Conservation (phyloP, 768 basidiomycete genomes). For the Termitomyces bulborhizus region DNA sequence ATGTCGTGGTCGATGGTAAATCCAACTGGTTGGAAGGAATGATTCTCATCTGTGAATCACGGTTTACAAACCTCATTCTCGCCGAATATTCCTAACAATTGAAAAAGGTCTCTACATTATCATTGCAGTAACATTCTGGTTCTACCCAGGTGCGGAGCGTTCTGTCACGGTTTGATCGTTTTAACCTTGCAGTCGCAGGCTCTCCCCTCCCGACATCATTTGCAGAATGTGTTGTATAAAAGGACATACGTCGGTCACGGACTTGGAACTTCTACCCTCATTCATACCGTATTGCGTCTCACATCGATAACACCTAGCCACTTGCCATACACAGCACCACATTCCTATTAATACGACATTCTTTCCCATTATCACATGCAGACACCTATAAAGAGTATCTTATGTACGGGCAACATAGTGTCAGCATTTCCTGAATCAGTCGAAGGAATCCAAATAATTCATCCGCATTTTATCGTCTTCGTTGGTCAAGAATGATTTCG, state of each 20-base stretch:
- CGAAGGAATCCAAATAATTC: background rate
- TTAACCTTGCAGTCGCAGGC: slow-evolving; percentile 4
- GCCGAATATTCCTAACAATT: background rate
- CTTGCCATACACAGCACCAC: background rate
- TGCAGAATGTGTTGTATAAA: slow-evolving; percentile 7
- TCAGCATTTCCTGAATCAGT: background rate
- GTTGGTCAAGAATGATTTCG: background rate
- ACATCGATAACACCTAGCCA: background rate
- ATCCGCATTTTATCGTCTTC: background rate
- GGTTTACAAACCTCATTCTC: background rate
- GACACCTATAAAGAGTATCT: background rate
- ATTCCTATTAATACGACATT: background rate
- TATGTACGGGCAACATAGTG: background rate
- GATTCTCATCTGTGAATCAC: slow-evolving; percentile 18
- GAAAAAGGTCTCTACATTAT: slow-evolving; percentile 60
- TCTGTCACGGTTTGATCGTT: background rate
- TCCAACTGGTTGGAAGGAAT: slow-evolving; percentile 79
- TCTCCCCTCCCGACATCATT: slow-evolving; percentile 13
- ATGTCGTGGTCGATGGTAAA: slow-evolving; percentile 75
- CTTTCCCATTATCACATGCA: background rate
- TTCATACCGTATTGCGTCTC: background rate
- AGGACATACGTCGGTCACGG: background rate
- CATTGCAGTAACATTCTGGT: slow-evolving; percentile 72
- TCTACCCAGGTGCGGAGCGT: slow-evolving; percentile 39
- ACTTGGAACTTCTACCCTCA: background rate